Conservation (phyloP, 441 rosid species). For the Erysimum cheiri region DNA sequence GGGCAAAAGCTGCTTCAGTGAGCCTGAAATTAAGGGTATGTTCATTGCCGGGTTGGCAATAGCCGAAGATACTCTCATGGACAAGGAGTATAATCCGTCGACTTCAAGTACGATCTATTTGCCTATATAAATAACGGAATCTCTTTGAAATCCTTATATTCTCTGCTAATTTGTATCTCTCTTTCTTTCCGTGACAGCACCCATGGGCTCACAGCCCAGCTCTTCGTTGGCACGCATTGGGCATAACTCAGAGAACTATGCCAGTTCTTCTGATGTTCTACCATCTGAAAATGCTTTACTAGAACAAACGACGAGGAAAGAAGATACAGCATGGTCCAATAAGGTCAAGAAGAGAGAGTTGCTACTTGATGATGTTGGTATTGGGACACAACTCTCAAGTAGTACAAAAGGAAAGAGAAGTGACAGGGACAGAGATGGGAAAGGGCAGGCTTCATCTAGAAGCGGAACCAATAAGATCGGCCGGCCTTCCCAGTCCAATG, state of each 20-base stretch:
- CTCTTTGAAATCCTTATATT: neutral
- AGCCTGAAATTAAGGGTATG: conserved; percentile 67
- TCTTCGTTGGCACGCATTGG: conserved; percentile 52
- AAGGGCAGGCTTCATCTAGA: conserved; percentile 74
- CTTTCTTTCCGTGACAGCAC: conserved; percentile 54
- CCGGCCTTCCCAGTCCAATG: conserved; percentile 73
- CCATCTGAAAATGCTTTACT: conserved; percentile 53
- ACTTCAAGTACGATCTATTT: conserved; percentile 37
- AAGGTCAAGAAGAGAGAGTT: conserved; percentile 86
- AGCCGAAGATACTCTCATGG: conserved; percentile 49
- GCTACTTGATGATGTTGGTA: conserved; percentile 82
- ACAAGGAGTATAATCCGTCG: conserved; percentile 37
- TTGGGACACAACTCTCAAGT: conserved; percentile 40
- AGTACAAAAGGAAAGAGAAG: conserved; percentile 88
- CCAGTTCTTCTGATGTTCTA: conserved; percentile 53
- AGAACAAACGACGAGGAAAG: conserved; percentile 58
- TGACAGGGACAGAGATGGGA: conserved; percentile 97
- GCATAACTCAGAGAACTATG: conserved; percentile 59
- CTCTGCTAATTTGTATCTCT: conserved; percentile 23
- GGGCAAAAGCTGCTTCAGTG: conserved; percentile 90
- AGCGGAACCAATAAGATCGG: conserved; percentile 75
- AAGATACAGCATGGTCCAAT: conserved; percentile 60
- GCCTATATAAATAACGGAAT: neutral
- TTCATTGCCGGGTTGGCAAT: conserved; percentile 58
- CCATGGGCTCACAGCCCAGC: conserved; percentile 65